A percentile compares a stretch with the other conserved stretches of the same genome.
phyloP scores from a whole-genome alignment of 2,329 filamentous ascomycete species.

The Aureobasidium namibiae region DNA sequence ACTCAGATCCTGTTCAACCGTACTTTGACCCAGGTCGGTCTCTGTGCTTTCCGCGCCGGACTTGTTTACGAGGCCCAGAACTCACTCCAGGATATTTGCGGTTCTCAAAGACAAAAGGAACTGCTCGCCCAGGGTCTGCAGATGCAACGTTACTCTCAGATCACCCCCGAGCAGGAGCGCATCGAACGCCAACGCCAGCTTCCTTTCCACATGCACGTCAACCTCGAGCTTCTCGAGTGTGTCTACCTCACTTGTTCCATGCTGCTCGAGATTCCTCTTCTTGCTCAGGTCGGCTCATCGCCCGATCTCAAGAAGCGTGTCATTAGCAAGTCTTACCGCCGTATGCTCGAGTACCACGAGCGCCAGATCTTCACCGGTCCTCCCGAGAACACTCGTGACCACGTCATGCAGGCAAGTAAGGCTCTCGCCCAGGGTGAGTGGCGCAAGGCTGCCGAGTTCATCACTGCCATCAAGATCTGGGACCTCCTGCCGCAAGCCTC shows the following conservation, averaged over 20 bases:
- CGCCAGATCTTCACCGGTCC: constrained; percentile 98
- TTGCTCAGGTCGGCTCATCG: constrained; percentile 92
- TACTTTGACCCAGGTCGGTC: constrained; percentile 91
- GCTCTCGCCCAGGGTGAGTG: constrained; percentile 93
- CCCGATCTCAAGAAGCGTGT: constrained; percentile 95
- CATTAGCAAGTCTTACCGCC: constrained; percentile 98
- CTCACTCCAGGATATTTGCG: constrained; percentile 95
- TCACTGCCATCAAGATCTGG: constrained; percentile 99
- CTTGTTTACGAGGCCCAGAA: constrained; percentile 97
- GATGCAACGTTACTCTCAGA: constrained; percentile 93
- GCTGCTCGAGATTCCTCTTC: constrained; percentile 94
- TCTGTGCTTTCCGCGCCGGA: constrained; percentile 95
- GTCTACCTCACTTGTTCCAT: constrained; percentile 99
- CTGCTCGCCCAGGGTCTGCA: constrained; percentile 95
- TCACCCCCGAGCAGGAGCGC: constrained; percentile 94
- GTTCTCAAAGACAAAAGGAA: constrained; percentile 95
- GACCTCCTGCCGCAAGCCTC: constrained; percentile 89
- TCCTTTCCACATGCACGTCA: constrained; percentile 99
- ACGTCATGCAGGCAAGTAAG: constrained; percentile 98
- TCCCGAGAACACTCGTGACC: constrained; percentile 96
- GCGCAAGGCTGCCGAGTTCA: constrained; percentile 91
- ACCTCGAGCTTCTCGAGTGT: constrained; percentile 94
- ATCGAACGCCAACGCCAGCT: constrained; percentile 95
- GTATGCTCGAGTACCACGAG: constrained; percentile 99
- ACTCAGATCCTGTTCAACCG: constrained; percentile 99